Evolutionary conservation across 2,329 filamentous ascomycete species (phyloP), one percentile per base, ranked within the genome.

Genomic region (Penicillium sp.): DNA sequence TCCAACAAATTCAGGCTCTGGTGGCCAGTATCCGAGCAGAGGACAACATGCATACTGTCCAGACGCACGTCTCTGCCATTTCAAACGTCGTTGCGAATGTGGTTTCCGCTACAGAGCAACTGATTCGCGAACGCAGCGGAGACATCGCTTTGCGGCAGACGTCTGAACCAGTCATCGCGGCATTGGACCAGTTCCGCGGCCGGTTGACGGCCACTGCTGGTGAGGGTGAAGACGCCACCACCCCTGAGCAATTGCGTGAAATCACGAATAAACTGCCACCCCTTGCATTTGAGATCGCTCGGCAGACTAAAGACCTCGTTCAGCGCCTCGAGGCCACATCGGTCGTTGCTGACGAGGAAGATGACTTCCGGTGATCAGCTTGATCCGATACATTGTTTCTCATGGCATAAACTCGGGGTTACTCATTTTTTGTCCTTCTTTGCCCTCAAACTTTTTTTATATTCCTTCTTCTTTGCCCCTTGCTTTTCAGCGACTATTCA

Each of bases 251-350:
- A 47, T 63, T 75, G 21, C 77, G 75, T 7, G 80, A 80, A 69
- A 88, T 88, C 80, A 88, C 84, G 54, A 86, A 89, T 72, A 87
- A 85, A 29, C 77, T 96, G 50, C 90, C 90, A 12, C 90, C 90
- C 2, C 86, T 94, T 65, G 90, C 90, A n/a, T 95, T 95, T 74
- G 89, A 91, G 75, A 89, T 93, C 70, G 91, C 89, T 7, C 83
- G 89, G 59, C 89, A 92, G 75, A 89, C 89, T 51, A 94, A 93
- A 79, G 90, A 90, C 71, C 77, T 91, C 59, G 83, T 86, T 12
- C 73, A 80, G 25, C 73, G 78, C 35, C 73, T 82, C 33, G 80
- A 83, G 52, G 67, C 70, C 4, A 64, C 75, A 31, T 63, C 69
- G 12, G 29, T 33, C 10, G 27, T 25, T 27, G 69, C 63, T 17